Conservation (phyloP, 2,329 filamentous ascomycete species). For the Diaporthe citrichinensis region DNA sequence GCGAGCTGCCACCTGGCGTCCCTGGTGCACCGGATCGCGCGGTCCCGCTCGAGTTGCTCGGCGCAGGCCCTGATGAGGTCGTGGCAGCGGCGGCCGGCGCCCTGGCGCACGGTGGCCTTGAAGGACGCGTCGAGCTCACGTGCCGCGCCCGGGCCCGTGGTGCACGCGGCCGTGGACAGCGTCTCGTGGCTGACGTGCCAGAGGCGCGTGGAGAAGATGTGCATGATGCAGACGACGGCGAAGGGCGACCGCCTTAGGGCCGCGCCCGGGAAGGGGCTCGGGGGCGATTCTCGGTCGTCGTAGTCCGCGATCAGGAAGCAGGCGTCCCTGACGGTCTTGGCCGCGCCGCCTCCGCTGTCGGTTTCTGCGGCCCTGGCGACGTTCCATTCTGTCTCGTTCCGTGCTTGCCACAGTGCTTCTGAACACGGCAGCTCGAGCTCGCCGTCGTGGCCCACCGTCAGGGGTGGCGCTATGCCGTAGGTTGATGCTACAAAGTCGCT, state of each 20-base stretch:
- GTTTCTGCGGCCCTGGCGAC: background rate
- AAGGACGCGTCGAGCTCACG: too few relatives aligned
- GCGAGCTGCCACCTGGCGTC: background rate
- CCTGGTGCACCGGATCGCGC: background rate
- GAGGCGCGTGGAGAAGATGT: slow-evolving; percentile 2
- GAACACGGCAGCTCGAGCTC: background rate
- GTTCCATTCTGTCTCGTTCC: background rate
- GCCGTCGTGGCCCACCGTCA: background rate
- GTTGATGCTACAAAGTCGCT: background rate
- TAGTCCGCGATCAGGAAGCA: background rate
- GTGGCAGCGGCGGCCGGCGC: background rate
- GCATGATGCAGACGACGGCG: slow-evolving; percentile 6
- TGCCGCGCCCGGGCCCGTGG: too few relatives aligned
- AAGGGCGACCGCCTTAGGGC: background rate
- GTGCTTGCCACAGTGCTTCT: background rate
- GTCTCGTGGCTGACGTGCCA: slow-evolving; percentile 15
- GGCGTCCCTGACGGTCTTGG: background rate
- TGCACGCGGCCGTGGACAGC: background rate
- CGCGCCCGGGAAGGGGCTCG: background rate
- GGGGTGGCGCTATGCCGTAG: background rate
- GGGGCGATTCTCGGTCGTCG: background rate
- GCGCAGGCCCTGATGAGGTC: background rate
- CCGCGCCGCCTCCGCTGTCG: too few relatives aligned
- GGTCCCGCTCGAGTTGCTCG: background rate
- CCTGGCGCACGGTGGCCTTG: background rate